Evolutionary conservation across 345 rosid species (phyloP).

Genomic region (Corchorus olitorius): DNA sequence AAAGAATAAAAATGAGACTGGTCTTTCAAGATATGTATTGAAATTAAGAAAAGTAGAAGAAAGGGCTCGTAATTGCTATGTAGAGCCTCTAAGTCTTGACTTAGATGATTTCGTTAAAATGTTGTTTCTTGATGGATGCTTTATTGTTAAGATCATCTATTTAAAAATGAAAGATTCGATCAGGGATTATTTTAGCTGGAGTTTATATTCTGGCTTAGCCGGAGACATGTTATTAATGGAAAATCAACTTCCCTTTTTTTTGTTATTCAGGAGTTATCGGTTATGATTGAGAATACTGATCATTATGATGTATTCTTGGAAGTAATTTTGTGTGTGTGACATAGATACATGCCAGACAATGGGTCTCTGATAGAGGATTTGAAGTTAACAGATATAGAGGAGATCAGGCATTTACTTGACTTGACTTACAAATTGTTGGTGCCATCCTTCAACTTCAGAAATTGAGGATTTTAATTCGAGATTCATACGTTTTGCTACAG

Average conservation of each 20-base stretch:
- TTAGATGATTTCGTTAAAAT: slow-evolving; percentile 22
- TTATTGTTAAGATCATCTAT: slow-evolving; percentile 18
- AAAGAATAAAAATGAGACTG: background rate
- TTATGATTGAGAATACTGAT: background rate
- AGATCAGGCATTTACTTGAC: background rate
- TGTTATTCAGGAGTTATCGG: slow-evolving; percentile 4
- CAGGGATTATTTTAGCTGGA: no score
- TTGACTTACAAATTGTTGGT: background rate
- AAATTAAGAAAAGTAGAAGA: slow-evolving; percentile 21
- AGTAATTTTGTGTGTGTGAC: no score
- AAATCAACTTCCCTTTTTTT: slow-evolving; percentile 21
- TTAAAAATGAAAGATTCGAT: no score
- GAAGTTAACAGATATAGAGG: background rate
- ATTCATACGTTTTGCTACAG: slow-evolving; percentile 1
- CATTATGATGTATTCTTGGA: no score
- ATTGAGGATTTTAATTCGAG: background rate
- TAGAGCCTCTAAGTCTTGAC: background rate
- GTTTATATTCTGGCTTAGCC: background rate
- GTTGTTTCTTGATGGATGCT: slow-evolving; percentile 37
- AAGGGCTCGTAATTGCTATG: slow-evolving; percentile 25
- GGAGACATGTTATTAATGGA: slow-evolving; percentile 17
- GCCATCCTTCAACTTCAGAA: background rate
- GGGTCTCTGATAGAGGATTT: background rate
- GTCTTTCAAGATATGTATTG: background rate
- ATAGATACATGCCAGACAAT: no score